Base-by-base conservation (phyloP, 805 yeast species). In the Metschnikowia gelsemii region DNA sequence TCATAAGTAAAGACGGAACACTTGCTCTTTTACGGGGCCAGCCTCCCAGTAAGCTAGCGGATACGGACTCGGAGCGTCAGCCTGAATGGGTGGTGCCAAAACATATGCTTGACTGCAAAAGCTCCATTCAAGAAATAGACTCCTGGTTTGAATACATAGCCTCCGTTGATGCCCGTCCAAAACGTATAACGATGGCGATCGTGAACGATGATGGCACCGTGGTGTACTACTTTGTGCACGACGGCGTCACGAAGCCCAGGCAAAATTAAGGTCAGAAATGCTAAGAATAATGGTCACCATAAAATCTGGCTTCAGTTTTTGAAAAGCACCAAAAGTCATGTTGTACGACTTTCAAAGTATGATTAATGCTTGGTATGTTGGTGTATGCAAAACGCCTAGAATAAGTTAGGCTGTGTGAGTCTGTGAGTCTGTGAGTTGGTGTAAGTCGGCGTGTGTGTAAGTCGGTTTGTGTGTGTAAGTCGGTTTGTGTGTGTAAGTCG, bases 141-240 rank as follows among this genome's bases (percentile, higher is more conserved):
- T 11, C 31, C 2, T 63, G 77, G 51, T 80, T 80, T 43, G 46
- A 45, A 0, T 52, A 31, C 9, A 54, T 72, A 5, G 48, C 45
- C 1, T 43, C 46, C 5, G 29, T 56, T 1, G 38, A 32, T 5
- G 36, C 40, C 8, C 54, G 76, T 20, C 77, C 79, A 0, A 61
- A 59, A 32, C 62, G 80, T 42, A 47, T 84, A 2, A 63, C 81
- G 0, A 47, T 79, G 22, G 89, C 78, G 0, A 64, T 84, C 6
- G 72, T 76, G 2, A 80, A 76, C 50, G 73, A 73, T 41, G 93
- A 84, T 56, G 82, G 87, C 2, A 80, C 89, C 0, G 70, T 82
- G 14, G 82, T 82, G n/a, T 84, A 79, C 51, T 84, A 84, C 58
- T 76, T 77, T 56, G 68, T 81, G 13, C 78, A 82, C 57, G 79